A percentile compares a stretch with the other conserved stretches of the same genome.
These are phyloP conservation scores for Cladosporium sp. DNA, from an alignment of 2,329 filamentous ascomycete species.

Conservation along the genomic window DNA sequence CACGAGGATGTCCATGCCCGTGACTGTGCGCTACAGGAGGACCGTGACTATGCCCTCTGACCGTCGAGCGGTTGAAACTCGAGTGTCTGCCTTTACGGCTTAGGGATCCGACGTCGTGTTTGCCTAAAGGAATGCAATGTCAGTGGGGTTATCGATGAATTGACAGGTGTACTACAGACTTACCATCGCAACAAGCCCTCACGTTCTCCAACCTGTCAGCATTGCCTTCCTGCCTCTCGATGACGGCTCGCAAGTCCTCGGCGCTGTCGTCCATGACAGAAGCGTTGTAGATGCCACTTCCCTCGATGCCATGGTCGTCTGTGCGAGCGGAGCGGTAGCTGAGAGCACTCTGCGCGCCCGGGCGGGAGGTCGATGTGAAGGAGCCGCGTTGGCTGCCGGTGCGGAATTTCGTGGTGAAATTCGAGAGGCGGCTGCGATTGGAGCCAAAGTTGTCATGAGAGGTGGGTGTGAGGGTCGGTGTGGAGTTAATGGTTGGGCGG, in stretches of 20 bases:
- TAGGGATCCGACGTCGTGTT: constrained; percentile 6
- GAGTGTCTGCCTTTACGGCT: background rate
- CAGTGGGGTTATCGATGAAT: background rate
- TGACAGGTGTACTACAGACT: constrained; percentile 35
- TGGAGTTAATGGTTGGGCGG: background rate
- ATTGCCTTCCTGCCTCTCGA: constrained; percentile 72
- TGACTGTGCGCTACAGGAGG: constrained; percentile 14
- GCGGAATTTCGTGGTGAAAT: background rate
- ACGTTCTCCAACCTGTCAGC: constrained; percentile 87
- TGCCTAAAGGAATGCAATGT: background rate
- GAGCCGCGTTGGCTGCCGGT: constrained; percentile 38
- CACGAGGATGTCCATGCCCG: constrained; percentile 13
- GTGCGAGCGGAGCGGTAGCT: constrained; percentile 19
- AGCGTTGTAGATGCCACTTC: constrained; percentile 43
- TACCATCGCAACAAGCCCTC: constrained; percentile 94
- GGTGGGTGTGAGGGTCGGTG: constrained; percentile 7
- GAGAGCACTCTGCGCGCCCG: constrained; percentile 38
- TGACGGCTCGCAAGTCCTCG: constrained; percentile 75
- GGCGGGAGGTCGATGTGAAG: constrained; percentile 29
- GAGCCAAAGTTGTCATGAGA: constrained; percentile 6
- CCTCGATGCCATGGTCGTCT: constrained; percentile 5
- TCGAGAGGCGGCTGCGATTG: constrained; percentile 3
- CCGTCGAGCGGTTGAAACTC: background rate
- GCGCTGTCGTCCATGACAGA: constrained; percentile 61
- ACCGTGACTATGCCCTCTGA: background rate